These are phyloP conservation scores for Debaryomycetaceae sp. DNA, from an alignment of 1,139 yeast species.

Conservation along the genomic window DNA sequence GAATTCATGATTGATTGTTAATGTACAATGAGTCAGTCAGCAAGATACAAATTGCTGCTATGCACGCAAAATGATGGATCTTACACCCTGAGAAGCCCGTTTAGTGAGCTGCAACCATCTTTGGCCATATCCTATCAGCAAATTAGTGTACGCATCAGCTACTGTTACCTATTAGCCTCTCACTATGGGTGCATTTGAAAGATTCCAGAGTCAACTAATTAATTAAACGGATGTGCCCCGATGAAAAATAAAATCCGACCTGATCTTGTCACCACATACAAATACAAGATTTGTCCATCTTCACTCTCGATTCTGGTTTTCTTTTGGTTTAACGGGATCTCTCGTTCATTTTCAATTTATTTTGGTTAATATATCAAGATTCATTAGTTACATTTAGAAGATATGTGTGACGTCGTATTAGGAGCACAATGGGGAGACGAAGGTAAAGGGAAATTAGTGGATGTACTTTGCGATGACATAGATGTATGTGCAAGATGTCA, in stretches of 20 bases:
- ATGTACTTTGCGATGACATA: constrained; percentile 84
- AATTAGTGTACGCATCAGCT: too few species aligned
- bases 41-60: too few species aligned
- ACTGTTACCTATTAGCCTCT: too few species aligned
- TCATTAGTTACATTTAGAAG: constrained; percentile 3
- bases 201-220: constrained; percentile 7
- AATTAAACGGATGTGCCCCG: background rate
- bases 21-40: too few species aligned
- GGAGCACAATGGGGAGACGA: constrained; percentile 99
- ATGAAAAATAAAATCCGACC: background rate
- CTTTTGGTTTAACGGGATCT: constrained; percentile 12
- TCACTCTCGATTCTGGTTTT: constrained; percentile 4
- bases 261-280: background rate
- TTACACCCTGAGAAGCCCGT: too few species aligned
- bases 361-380: constrained; percentile 1
- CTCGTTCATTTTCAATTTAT: constrained; percentile 1
- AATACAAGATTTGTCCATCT: background rate
- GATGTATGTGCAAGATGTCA: constrained; percentile 98
- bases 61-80: too few species aligned
- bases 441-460: constrained; percentile 98
- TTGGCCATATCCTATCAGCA: too few species aligned
- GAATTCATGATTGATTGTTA: too few species aligned
- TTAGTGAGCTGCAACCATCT: too few species aligned
- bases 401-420: constrained; percentile 86
- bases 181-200: too few species aligned